Evolutionary conservation across 371 early-diverging fungal species (phyloP).

Genomic region (Amoeboaphelidium protococcarum): DNA sequence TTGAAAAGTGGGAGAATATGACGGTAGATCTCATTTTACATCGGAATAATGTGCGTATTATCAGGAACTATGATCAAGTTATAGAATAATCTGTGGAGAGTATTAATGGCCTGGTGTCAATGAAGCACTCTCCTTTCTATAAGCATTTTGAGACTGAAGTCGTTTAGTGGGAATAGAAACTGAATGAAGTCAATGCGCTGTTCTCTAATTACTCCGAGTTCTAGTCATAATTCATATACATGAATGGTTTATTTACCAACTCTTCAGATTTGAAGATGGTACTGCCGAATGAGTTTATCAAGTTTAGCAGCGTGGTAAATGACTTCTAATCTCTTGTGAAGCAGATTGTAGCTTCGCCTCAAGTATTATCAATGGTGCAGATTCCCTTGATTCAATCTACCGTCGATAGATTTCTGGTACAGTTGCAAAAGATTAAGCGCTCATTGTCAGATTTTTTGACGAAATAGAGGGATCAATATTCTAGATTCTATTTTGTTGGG

Average conservation of each 20-base stretch:
- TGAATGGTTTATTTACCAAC: slow-evolving; percentile 89
- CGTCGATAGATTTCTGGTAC: slow-evolving; percentile 73
- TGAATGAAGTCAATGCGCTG: slow-evolving; percentile 75
- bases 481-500: slow-evolving; percentile 98
- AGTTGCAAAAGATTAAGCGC: slow-evolving; percentile 81
- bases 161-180: slow-evolving; percentile 73
- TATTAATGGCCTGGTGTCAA: slow-evolving; percentile 71
- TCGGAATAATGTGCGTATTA: slow-evolving; percentile 37
- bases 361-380: slow-evolving; percentile 72
- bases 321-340: slow-evolving; percentile 94
- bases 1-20: slow-evolving; percentile 76
- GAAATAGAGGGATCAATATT: slow-evolving; percentile 81
- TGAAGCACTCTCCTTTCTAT: slow-evolving; percentile 90
- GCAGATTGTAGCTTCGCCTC: slow-evolving; percentile 88
- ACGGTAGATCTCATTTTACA: slow-evolving; percentile 50
- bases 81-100: slow-evolving; percentile 87
- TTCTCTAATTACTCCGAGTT: slow-evolving; percentile 98
- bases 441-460: slow-evolving; percentile 94
- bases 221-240: slow-evolving; percentile 95
- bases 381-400: slow-evolving; percentile 81
- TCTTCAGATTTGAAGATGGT: slow-evolving; percentile 88
- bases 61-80: slow-evolving; percentile 90
- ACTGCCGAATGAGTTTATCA: slow-evolving; percentile 71
- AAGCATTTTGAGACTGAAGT: slow-evolving; percentile 95
- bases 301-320: slow-evolving; percentile 83